A percentile compares a stretch with the other conserved stretches of the same genome.
Evolutionary conservation across 2,329 filamentous ascomycete species (phyloP).

Genomic region (Pseudocercospora macadamiae): DNA sequence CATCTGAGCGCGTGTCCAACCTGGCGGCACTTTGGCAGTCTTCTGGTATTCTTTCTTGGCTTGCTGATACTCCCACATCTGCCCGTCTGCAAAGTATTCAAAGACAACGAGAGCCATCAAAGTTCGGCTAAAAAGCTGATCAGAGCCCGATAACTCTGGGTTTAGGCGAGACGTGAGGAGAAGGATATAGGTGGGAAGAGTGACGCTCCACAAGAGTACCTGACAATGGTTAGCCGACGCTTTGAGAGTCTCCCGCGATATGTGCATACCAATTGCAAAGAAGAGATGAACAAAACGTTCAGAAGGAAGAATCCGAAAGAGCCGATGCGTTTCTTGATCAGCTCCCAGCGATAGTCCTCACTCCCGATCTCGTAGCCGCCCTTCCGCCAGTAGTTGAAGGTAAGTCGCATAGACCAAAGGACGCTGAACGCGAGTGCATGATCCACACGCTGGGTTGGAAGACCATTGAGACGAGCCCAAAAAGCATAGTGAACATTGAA

Average conservation of each 20-base stretch:
- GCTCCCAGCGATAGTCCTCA: conserved; percentile 92
- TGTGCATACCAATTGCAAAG: conserved; percentile 64
- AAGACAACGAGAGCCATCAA: conserved; percentile 63
- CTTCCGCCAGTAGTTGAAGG: conserved; percentile 95
- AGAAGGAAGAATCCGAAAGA: conserved; percentile 75
- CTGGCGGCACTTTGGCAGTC: conserved; percentile 68
- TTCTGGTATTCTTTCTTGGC: conserved; percentile 78
- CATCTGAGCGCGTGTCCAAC: conserved; percentile 68
- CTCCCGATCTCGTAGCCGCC: conserved; percentile 87
- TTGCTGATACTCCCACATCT: conserved; percentile 87
- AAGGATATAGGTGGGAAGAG: conserved; percentile 81
- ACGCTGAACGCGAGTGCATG: conserved; percentile 70
- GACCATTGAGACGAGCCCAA: conserved; percentile 77
- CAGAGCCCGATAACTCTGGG: conserved; percentile 54
- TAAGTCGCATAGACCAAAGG: conserved; percentile 73
- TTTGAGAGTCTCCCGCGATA: background rate
- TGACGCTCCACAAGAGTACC: conserved; percentile 76
- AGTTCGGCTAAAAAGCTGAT: conserved; percentile 58
- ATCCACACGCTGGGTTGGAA: conserved; percentile 72
- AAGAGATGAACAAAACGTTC: conserved; percentile 87
- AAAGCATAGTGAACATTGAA: conserved; percentile 82
- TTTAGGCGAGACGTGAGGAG: conserved; percentile 70
- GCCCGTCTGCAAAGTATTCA: conserved; percentile 83
- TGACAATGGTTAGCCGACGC: conserved; percentile 39
- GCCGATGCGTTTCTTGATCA: conserved; percentile 69